Conservation (phyloP, 495 filamentous ascomycete species). For the Gamarada debralockiae region DNA sequence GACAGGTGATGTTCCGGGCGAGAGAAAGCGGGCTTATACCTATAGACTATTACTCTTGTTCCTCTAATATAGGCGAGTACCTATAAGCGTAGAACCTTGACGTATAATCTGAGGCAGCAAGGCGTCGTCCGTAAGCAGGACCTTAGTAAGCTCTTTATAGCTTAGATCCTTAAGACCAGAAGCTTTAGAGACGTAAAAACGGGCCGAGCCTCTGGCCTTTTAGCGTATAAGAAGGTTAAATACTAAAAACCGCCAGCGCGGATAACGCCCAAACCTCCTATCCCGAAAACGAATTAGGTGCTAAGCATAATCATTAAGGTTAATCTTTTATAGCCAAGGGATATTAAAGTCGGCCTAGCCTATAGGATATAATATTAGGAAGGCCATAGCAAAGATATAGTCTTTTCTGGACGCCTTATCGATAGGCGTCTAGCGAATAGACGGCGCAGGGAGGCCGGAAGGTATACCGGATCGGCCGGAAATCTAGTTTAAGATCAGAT, state of each 20-base stretch:
- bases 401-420: slow-evolving; percentile 7
- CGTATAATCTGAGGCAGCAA: slow-evolving; percentile 2
- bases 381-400: neutral
- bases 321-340: neutral
- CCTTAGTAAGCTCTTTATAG: neutral
- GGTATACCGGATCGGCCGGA: neutral
- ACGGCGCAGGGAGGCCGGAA: neutral
- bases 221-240: neutral
- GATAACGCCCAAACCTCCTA: neutral
- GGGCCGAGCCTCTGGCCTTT: neutral
- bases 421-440: slow-evolving; percentile 1
- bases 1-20: neutral
- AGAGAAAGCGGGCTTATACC: neutral
- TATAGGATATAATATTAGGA: neutral
- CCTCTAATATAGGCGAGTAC: neutral
- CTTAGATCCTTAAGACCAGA: neutral
- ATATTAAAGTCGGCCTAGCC: slow-evolving; percentile 1
- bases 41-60: neutral
- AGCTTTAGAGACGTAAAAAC: neutral
- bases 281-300: neutral
- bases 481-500: neutral
- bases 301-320: slow-evolving; percentile 1
- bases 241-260: neutral
- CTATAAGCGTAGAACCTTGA: neutral
- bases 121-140: neutral